Base-by-base conservation (phyloP, 2,329 filamentous ascomycete genomes). In the Fusarium pininemorale region DNA sequence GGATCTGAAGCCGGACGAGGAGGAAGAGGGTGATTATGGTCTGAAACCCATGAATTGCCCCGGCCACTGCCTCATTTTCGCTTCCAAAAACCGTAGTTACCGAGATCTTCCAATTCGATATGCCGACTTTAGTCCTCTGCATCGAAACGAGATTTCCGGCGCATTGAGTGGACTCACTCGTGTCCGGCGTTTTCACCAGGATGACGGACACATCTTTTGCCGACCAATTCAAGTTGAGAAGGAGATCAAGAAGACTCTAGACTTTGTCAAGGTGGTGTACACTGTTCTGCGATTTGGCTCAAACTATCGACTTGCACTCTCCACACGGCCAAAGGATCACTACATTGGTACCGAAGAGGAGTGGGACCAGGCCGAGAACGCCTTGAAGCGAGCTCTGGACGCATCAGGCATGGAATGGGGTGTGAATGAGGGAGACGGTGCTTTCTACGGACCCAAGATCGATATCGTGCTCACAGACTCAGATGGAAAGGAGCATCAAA, bases 31-130 rank as follows among this genome's bases (percentile, higher is more conserved):
- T 73, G 92, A 93, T 71, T 97, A 94, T 82, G 94, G 93, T 24
- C 84, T 97, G 75, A 97, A 97, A 82, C 94, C 94, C 20, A 97
- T 97, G 94, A 97, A 97, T 80, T 97, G 94, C 80, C 94, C 94
- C 0, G 94, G 94, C 7, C 94, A 97, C 82, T 97, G 94, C 80
- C 85, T 97, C 72, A 89, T 97, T 70, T 97, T 97, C 80, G 91
- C 89, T 69, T 92, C 92, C 53, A 89, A 92, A 74, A 87, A 88
- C 65, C 90, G 91, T 69, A 94, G 92, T 75, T 96, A 96, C 82
- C 89, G 92, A 73, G 93, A 97, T 73, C 85, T 97, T 24, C 94
- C 95, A 3, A 88, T 97, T 70, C 91, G 94, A 77, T 94, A 94
- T 82, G 94, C 94, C 63, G 95, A 97, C 81, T 97, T 97, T 79